Evolutionary conservation across 257 asterid species (phyloP).

Genomic region (Mentha longifolia): DNA sequence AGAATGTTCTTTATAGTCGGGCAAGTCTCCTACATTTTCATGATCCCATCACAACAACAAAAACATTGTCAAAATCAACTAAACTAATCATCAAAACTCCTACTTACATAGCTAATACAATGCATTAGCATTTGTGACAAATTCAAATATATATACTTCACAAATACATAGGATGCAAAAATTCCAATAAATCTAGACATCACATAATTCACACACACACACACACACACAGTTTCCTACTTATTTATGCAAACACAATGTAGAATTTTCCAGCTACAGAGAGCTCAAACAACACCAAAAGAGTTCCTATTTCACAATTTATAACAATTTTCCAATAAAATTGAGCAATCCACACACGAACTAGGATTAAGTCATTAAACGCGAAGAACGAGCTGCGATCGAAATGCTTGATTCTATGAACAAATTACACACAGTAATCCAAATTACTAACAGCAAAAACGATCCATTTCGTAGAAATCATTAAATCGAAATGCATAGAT

Average conservation of each 20-base stretch:
- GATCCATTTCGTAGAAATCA: not conserved
- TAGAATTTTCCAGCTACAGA: not conserved
- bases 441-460: not conserved
- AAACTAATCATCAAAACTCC: conserved; percentile 20
- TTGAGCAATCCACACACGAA: not conserved
- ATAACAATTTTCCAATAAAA: not conserved
- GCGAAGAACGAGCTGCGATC: conserved; percentile 6
- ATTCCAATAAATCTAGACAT: not conserved
- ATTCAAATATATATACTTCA: not conserved
- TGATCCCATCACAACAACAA: conserved; percentile 29
- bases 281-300: not conserved
- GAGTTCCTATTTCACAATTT: not conserved
- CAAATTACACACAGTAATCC: not conserved
- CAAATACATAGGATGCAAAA: not conserved
- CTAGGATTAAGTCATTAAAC: no score
- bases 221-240: not conserved
- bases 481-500: not conserved
- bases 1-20: conserved; percentile 90
- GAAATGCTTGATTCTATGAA: conserved; percentile 10
- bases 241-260: not conserved
- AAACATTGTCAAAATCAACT: conserved; percentile 2
- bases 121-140: not conserved
- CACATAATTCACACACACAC: conserved; percentile 7
- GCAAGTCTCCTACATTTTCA: conserved; percentile 68
- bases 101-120: conserved; percentile 3